A percentile compares a stretch with the other conserved stretches of the same genome.
phyloP scores from a whole-genome alignment of 2,329 filamentous ascomycete genomes.

The Hypomyces perniciosus region DNA sequence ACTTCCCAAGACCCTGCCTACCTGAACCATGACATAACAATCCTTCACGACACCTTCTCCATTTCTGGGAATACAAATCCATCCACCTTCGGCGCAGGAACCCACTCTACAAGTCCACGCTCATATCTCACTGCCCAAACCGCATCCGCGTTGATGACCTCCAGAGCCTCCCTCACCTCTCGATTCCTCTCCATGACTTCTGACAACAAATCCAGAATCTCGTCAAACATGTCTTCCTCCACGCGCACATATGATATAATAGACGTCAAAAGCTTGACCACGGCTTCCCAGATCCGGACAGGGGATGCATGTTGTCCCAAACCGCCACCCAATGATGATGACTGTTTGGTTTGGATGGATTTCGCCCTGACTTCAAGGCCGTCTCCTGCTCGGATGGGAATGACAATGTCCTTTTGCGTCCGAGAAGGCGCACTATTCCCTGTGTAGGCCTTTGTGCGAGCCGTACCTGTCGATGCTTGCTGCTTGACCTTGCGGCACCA shows the following conservation, averaged over 20 bases:
- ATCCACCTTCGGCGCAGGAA: conserved; percentile 36
- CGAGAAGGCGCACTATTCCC: background rate
- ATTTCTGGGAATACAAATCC: conserved; percentile 35
- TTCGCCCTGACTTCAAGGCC: conserved; percentile 16
- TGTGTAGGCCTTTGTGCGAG: conserved; percentile 6
- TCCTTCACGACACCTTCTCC: conserved; percentile 13
- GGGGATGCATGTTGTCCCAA: conserved; percentile 56
- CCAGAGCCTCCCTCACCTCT: conserved; percentile 52
- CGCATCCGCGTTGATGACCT: conserved; percentile 63
- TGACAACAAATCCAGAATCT: conserved; percentile 58
- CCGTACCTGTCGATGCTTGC: conserved; percentile 26
- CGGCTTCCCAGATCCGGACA: conserved; percentile 58
- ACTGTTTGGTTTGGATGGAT: conserved; percentile 6
- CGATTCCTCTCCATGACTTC: conserved; percentile 39
- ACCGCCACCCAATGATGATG: conserved; percentile 25
- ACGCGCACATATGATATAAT: conserved; percentile 59
- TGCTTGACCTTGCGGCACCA: conserved; percentile 43
- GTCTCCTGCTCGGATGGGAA: conserved; percentile 26
- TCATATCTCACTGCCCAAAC: conserved; percentile 64
- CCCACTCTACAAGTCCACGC: conserved; percentile 33
- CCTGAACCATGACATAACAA: background rate
- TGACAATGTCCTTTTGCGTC: conserved; percentile 21
- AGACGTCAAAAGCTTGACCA: conserved; percentile 51
- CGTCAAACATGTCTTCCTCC: conserved; percentile 65
- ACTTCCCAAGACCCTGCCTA: background rate